Conservation (phyloP, 2,329 filamentous ascomycete species). For the Lachnellula cervina region DNA sequence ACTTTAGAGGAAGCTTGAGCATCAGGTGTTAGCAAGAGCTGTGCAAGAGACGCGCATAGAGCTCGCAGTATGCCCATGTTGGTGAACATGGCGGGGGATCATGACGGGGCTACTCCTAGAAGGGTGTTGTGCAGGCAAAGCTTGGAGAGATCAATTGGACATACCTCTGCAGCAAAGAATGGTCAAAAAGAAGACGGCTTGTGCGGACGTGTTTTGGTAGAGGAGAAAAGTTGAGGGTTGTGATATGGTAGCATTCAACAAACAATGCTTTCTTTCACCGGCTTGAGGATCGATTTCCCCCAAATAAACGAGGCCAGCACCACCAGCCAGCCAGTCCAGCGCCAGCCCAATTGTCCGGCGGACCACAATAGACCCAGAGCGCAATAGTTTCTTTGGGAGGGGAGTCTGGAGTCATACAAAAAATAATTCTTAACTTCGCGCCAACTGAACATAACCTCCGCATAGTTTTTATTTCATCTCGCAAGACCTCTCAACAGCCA, state of each 20-base stretch:
- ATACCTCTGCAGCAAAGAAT: slow-evolving; percentile 19
- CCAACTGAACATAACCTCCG: slow-evolving; percentile 12
- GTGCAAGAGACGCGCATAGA: neutral
- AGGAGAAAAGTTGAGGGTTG: slow-evolving; percentile 2
- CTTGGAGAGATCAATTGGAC: slow-evolving; percentile 20
- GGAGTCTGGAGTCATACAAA: slow-evolving; percentile 13
- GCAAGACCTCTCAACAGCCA: neutral
- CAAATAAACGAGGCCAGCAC: slow-evolving; percentile 1
- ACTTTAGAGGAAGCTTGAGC: neutral
- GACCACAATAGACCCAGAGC: slow-evolving; percentile 1
- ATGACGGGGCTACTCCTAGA: slow-evolving; percentile 23
- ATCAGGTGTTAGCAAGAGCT: slow-evolving; percentile 11
- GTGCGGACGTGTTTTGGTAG: slow-evolving; percentile 1
- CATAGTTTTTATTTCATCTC: neutral
- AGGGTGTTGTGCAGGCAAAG: slow-evolving; percentile 3
- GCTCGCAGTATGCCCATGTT: neutral
- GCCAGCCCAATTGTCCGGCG: too few relatives aligned
- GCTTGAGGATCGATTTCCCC: neutral
- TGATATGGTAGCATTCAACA: neutral
- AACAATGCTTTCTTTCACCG: neutral
- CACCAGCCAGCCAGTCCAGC: too few relatives aligned
- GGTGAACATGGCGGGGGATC: slow-evolving; percentile 21
- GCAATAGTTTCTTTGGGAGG: slow-evolving; percentile 1
- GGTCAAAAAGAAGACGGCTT: neutral
- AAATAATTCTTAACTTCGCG: slow-evolving; percentile 4